A percentile compares a stretch with the other conserved stretches of the same genome.
phyloP scores from a whole-genome alignment of 1,139 yeast species.

The Suhomyces choctaworum region DNA sequence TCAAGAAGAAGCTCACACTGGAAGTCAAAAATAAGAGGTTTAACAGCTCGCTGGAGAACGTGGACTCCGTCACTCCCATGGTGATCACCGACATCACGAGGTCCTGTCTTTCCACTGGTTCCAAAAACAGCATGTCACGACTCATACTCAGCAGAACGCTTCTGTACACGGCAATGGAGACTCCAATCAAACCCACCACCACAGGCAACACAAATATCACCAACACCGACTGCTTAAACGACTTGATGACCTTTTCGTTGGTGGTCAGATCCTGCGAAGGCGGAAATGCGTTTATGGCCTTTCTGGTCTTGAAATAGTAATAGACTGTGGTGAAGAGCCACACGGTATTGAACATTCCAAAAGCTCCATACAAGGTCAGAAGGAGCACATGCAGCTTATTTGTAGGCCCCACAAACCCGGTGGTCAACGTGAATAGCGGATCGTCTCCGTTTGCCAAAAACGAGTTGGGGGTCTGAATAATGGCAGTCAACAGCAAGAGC shows the following conservation, averaged over 20 bases:
- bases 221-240: conserved; percentile 32
- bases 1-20: conserved; percentile 19
- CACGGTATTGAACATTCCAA: conserved; percentile 2
- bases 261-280: conserved; percentile 24
- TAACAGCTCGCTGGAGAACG: conserved; percentile 1
- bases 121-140: not conserved
- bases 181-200: conserved; percentile 15
- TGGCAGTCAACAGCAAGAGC: not conserved
- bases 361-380: not conserved
- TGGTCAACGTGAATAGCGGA: not conserved
- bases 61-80: conserved; percentile 4
- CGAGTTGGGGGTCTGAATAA: not conserved
- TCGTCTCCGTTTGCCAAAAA: conserved; percentile 1
- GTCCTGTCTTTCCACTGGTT: not conserved
- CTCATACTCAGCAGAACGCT: not conserved
- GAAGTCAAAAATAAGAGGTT: conserved; percentile 16
- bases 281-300: conserved; percentile 33
- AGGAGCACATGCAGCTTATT: not conserved
- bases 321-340: conserved; percentile 22
- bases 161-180: conserved; percentile 5
- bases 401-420: conserved; percentile 1
- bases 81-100: conserved; percentile 4
- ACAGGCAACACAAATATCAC: conserved; percentile 34
- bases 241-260: conserved; percentile 23
- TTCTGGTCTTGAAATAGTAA: conserved; percentile 32